A percentile compares a stretch with the other conserved stretches of the same genome.
Evolutionary conservation across 345 rosid species (phyloP).

Genomic region (Leavenworthia alabamica): DNA sequence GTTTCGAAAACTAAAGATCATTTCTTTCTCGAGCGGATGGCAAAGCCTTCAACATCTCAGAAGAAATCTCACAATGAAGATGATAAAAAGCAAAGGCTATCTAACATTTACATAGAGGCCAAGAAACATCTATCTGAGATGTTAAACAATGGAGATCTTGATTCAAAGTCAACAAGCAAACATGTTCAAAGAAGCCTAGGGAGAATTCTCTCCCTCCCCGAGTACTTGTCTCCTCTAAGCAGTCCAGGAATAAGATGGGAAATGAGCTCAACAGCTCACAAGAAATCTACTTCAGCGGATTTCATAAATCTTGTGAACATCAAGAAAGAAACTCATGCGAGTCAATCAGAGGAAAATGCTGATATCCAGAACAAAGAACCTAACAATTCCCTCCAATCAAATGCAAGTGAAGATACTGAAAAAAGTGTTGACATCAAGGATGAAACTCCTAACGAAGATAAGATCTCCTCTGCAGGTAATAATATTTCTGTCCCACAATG

Average conservation of each 20-base stretch:
- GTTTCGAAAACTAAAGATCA: slow-evolving; percentile 66
- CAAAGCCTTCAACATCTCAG: slow-evolving; percentile 43
- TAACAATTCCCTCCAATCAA: slow-evolving; percentile 18
- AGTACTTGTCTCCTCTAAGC: slow-evolving; percentile 54
- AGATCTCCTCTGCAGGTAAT: slow-evolving; percentile 30
- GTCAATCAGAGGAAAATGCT: slow-evolving; percentile 29
- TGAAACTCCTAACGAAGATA: slow-evolving; percentile 22
- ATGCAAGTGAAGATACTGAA: slow-evolving; percentile 23
- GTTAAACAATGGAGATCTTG: slow-evolving; percentile 52
- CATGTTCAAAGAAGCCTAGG: slow-evolving; percentile 59
- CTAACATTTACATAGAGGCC: slow-evolving; percentile 82
- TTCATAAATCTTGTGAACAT: slow-evolving; percentile 31
- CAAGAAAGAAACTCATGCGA: slow-evolving; percentile 39
- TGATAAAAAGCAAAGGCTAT: slow-evolving; percentile 40
- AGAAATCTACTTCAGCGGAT: slow-evolving; percentile 41
- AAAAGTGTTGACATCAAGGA: slow-evolving; percentile 33
- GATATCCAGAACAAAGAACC: slow-evolving; percentile 32
- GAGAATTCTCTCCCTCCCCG: slow-evolving; percentile 76
- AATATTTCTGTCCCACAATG: slow-evolving; percentile 11
- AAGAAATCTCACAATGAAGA: slow-evolving; percentile 37
- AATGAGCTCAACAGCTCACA: slow-evolving; percentile 42
- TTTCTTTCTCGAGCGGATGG: slow-evolving; percentile 75
- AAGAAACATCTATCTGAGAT: slow-evolving; percentile 87
- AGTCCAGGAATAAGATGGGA: slow-evolving; percentile 66
- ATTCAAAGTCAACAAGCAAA: slow-evolving; percentile 38